Conservation (phyloP, 352 stramenopile species). For the Peronospora tabacina region DNA sequence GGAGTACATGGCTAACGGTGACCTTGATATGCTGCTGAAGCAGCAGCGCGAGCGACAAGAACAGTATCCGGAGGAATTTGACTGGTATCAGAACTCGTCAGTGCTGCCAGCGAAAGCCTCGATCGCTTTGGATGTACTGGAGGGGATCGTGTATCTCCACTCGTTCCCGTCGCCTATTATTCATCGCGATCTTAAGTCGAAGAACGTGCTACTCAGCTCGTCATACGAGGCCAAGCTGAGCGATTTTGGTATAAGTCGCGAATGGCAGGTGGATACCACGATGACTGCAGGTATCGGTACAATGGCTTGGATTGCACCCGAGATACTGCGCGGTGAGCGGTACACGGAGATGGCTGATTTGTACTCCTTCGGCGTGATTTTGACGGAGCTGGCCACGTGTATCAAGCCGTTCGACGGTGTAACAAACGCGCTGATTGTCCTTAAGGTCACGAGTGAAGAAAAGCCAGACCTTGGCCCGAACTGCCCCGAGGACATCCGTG, state of each 20-base stretch:
- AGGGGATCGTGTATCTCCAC: constrained; percentile 77
- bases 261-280: constrained; percentile 67
- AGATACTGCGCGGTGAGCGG: constrained; percentile 70
- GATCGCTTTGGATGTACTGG: constrained; percentile 65
- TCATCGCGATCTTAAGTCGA: constrained; percentile 70
- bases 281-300: constrained; percentile 81
- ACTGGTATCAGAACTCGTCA: constrained; percentile 56
- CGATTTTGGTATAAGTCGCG: constrained; percentile 76
- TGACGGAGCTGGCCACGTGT: constrained; percentile 67
- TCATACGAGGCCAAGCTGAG: constrained; percentile 70
- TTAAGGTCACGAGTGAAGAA: constrained; percentile 70
- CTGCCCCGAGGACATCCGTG: constrained; percentile 59
- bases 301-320: constrained; percentile 78
- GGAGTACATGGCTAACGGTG: constrained; percentile 72
- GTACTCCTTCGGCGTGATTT: constrained; percentile 79
- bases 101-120: constrained; percentile 42
- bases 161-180: constrained; percentile 78
- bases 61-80: constrained; percentile 44
- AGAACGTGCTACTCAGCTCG: constrained; percentile 63
- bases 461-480: constrained; percentile 47
- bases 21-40: constrained; percentile 67
- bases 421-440: constrained; percentile 59
- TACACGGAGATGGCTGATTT: constrained; percentile 85
- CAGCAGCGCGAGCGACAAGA: constrained; percentile 37
- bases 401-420: constrained; percentile 59